phyloP scores from a whole-genome alignment of 1,284 basidiomycete species.

The Trichosporon ovoides region DNA sequence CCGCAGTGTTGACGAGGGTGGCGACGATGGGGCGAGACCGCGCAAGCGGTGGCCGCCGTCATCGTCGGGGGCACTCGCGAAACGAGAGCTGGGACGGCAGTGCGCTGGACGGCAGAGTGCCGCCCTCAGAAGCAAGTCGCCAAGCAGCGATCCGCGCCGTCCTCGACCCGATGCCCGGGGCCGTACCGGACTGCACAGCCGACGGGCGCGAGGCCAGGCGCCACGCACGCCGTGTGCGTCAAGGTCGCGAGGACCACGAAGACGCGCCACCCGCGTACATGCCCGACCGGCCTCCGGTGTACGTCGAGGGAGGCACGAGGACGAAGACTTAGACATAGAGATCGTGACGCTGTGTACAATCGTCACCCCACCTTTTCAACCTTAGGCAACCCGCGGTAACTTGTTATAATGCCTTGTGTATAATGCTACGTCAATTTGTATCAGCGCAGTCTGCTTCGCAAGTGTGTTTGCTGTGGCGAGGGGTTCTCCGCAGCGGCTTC shows the following conservation, averaged over 20 bases:
- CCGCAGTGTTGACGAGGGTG: not conserved
- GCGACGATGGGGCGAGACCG: not conserved
- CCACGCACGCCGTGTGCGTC: not conserved
- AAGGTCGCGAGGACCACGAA: constrained; percentile 1
- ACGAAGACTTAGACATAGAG: not conserved
- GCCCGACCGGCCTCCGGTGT: constrained; percentile 1
- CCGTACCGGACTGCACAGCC: not conserved
- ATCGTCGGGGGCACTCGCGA: not conserved
- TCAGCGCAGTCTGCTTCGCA: not conserved
- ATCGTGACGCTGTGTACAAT: not conserved
- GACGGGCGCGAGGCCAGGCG: not conserved
- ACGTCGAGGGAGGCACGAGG: not conserved
- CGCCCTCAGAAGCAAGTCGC: not conserved
- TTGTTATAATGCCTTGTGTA: constrained; percentile 5
- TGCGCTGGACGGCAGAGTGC: not conserved
- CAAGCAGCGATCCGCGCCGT: not conserved
- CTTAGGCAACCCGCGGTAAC: too few relatives aligned
- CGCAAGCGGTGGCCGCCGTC: not conserved
- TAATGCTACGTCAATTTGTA: not conserved
- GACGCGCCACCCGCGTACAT: constrained; percentile 1
- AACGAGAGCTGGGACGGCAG: not conserved
- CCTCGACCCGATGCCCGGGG: not conserved
- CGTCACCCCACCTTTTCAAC: too few relatives aligned
- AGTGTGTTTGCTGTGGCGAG: too few relatives aligned
- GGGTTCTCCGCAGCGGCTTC: too few relatives aligned